Percentiles rank a stretch among this genome's conserved stretches.
These are phyloP conservation scores for Ilex paraguariensis DNA, from an alignment of 305 asterid species.

Conservation along the genomic window DNA sequence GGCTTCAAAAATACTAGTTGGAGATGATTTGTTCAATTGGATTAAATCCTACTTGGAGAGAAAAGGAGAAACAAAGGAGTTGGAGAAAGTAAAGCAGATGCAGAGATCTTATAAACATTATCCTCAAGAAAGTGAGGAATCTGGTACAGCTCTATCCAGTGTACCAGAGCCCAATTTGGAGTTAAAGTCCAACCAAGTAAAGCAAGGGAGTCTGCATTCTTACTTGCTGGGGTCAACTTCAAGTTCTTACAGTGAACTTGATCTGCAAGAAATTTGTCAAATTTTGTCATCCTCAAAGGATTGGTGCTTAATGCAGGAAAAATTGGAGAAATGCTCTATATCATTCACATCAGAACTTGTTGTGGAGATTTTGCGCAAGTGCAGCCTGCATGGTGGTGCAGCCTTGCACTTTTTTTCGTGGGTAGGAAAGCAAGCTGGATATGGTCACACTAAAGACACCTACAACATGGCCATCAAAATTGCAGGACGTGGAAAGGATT, in stretches of 20 bases:
- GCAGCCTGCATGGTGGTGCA: conserved; percentile 36
- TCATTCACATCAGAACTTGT: conserved; percentile 52
- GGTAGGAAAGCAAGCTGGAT: conserved; percentile 55
- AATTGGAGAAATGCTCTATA: conserved; percentile 40
- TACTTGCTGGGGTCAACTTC: conserved; percentile 15
- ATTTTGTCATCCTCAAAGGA: conserved; percentile 46
- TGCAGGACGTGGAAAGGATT: conserved; percentile 82
- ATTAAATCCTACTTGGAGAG: conserved; percentile 43
- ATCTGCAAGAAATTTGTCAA: conserved; percentile 31
- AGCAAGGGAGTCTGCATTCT: conserved; percentile 14
- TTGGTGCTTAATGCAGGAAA: conserved; percentile 59
- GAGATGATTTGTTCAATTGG: conserved; percentile 37
- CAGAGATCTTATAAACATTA: conserved; percentile 20
- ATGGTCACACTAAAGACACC: conserved; percentile 47
- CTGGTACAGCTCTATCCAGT: conserved; percentile 14
- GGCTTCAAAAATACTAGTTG: conserved; percentile 24
- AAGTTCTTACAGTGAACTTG: conserved; percentile 17
- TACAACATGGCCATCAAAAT: conserved; percentile 76
- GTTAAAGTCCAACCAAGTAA: conserved; percentile 17
- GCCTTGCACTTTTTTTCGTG: conserved; percentile 70
- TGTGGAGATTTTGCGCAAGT: conserved; percentile 43
- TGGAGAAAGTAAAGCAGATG: conserved; percentile 32
- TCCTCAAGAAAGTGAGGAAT: conserved; percentile 16
- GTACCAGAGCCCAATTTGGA: conserved; percentile 16
- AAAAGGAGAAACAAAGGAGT: conserved; percentile 43